A percentile compares a stretch with the other conserved stretches of the same genome.
phyloP scores from a whole-genome alignment of 2,329 filamentous ascomycete species.

The Monosporascus sp. region DNA sequence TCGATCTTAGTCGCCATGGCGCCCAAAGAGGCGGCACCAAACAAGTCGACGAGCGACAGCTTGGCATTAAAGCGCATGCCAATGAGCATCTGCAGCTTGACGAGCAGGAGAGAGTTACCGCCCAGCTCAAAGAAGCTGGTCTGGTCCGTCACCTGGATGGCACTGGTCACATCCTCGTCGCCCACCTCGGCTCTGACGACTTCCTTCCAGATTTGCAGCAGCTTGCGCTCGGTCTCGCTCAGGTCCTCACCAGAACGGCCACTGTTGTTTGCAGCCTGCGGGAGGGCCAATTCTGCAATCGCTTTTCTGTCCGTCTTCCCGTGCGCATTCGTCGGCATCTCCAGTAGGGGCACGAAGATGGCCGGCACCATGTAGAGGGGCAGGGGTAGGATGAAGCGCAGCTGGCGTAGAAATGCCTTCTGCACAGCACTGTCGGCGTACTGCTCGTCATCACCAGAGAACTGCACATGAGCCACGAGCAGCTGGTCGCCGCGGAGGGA shows the following conservation, averaged over 20 bases:
- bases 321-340: conserved; percentile 4
- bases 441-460: not conserved
- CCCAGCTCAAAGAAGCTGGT: conserved; percentile 9
- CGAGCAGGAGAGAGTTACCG: conserved; percentile 7
- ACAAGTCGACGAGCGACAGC: conserved; percentile 3
- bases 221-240: conserved; percentile 2
- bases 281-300: conserved; percentile 2
- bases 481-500: not conserved
- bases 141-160: not conserved
- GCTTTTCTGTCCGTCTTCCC: conserved; percentile 6
- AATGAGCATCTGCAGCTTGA: conserved; percentile 4
- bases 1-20: conserved; percentile 5
- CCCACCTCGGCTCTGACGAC: not conserved
- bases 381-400: conserved; percentile 4
- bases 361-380: conserved; percentile 5
- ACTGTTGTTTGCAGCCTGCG: not conserved
- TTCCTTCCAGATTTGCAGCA: conserved; percentile 2
- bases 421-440: not conserved
- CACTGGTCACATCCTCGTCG: not conserved
- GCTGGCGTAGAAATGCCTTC: conserved; percentile 4
- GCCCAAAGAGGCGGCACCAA: conserved; percentile 3
- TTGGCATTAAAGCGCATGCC: conserved; percentile 2
- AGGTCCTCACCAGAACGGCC: conserved; percentile 1
- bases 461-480: not conserved
- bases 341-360: conserved; percentile 2